Percentiles rank a stretch among this genome's conserved stretches.
Conservation (phyloP, 345 rosid genomes). For the Brassica nigra region DNA sequence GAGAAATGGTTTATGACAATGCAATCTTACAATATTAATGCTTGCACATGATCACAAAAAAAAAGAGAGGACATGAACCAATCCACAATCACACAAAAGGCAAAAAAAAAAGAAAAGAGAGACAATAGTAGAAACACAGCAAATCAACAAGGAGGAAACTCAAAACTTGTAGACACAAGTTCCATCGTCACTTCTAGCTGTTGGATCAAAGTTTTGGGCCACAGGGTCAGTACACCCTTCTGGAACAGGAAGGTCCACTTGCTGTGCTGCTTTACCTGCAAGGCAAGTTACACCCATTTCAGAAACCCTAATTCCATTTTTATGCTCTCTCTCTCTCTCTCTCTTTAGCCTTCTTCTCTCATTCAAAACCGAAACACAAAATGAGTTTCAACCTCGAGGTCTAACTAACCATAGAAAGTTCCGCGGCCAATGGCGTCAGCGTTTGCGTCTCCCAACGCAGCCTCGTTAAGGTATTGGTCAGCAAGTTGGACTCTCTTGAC, state of each 20-base stretch:
- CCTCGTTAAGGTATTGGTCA: constrained; percentile 75
- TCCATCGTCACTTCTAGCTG: constrained; percentile 95
- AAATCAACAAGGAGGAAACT: constrained; percentile 18
- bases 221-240: constrained; percentile 81
- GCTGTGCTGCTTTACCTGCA: constrained; percentile 90
- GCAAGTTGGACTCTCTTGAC: constrained; percentile 98
- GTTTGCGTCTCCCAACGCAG: constrained; percentile 92
- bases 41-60: constrained; percentile 33
- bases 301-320: constrained; percentile 4
- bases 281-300: constrained; percentile 11
- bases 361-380: neutral
- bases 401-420: constrained; percentile 62
- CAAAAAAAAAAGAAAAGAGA: neutral
- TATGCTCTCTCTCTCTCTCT: neutral
- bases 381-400: constrained; percentile 38
- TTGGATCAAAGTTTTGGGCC: constrained; percentile 81
- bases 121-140: constrained; percentile 7
- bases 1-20: constrained; percentile 24
- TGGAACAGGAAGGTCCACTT: constrained; percentile 66
- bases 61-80: constrained; percentile 22
- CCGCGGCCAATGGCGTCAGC: constrained; percentile 66
- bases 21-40: constrained; percentile 27
- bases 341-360: neutral
- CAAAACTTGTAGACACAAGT: constrained; percentile 59
- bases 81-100: constrained; percentile 35